A percentile compares a stretch with the other conserved stretches of the same genome.
Evolutionary conservation across 2,329 filamentous ascomycete species (phyloP).

Genomic region (Mycosphaerella arachidis): DNA sequence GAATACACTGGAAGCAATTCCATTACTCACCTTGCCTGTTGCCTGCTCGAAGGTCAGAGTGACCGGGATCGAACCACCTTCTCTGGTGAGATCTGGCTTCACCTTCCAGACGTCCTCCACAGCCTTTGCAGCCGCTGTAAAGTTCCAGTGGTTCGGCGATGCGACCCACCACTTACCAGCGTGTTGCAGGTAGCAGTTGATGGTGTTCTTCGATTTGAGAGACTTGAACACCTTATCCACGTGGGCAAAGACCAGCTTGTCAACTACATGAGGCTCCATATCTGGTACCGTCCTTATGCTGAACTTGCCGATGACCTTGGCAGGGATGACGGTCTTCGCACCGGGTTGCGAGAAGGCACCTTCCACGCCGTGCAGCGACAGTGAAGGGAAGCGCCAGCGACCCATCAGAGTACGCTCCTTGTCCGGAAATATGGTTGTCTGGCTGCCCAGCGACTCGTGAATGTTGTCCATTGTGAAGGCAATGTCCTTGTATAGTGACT

Average conservation of each 20-base stretch:
- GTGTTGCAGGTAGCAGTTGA: constrained; percentile 76
- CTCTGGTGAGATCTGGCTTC: constrained; percentile 88
- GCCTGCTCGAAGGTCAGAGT: constrained; percentile 97
- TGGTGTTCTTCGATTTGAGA: constrained; percentile 84
- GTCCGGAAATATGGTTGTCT: constrained; percentile 79
- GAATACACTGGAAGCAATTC: neutral
- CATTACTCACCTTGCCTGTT: constrained; percentile 64
- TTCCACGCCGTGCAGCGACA: constrained; percentile 92
- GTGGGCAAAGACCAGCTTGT: constrained; percentile 76
- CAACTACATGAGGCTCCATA: constrained; percentile 91
- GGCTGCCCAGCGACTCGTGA: constrained; percentile 83
- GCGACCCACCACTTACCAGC: constrained; percentile 98
- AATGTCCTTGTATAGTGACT: constrained; percentile 80
- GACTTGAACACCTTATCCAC: constrained; percentile 80
- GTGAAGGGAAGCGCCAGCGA: constrained; percentile 89
- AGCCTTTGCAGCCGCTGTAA: constrained; percentile 89
- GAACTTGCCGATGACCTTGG: constrained; percentile 97
- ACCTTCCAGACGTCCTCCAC: constrained; percentile 92
- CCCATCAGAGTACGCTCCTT: constrained; percentile 94
- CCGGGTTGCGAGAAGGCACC: constrained; percentile 90
- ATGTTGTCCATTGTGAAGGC: constrained; percentile 95
- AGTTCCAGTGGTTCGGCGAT: constrained; percentile 98
- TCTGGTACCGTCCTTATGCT: constrained; percentile 95
- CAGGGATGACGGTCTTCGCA: constrained; percentile 97
- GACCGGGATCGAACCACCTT: constrained; percentile 95